phyloP scores from a whole-genome alignment of 2,329 filamentous ascomycete species.

The Stachybotrys chlorohalonatus region DNA sequence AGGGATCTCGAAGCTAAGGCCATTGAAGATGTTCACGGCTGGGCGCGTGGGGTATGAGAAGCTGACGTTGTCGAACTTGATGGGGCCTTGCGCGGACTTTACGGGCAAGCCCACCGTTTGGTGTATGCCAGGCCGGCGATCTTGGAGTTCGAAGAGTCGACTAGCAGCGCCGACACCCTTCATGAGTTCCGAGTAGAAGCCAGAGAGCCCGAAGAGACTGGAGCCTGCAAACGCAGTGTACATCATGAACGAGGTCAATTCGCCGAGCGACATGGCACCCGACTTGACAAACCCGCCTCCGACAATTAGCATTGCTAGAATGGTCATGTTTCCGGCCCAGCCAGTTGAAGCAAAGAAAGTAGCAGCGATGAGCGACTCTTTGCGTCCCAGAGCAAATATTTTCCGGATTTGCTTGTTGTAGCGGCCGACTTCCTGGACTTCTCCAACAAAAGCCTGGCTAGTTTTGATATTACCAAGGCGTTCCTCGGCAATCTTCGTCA shows the following conservation, averaged over 20 bases:
- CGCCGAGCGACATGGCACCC: conserved; percentile 80
- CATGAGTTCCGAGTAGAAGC: conserved; percentile 98
- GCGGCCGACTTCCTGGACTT: conserved; percentile 78
- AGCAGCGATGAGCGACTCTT: conserved; percentile 79
- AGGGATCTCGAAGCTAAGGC: conserved; percentile 82
- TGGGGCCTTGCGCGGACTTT: conserved; percentile 74
- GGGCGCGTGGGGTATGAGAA: conserved; percentile 94
- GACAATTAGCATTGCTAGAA: conserved; percentile 80
- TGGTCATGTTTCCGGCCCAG: conserved; percentile 93
- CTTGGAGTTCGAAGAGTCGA: conserved; percentile 89
- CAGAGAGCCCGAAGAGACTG: conserved; percentile 86
- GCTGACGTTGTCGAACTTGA: conserved; percentile 74
- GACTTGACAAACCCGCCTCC: conserved; percentile 84
- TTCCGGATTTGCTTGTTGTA: conserved; percentile 90
- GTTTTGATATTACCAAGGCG: conserved; percentile 95
- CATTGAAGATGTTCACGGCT: conserved; percentile 83
- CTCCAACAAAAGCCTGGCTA: conserved; percentile 90
- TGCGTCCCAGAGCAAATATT: conserved; percentile 83
- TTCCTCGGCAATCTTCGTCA: conserved; percentile 97
- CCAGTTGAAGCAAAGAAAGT: conserved; percentile 84
- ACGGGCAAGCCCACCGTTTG: conserved; percentile 76
- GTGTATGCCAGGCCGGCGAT: conserved; percentile 78
- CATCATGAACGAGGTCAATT: conserved; percentile 96
- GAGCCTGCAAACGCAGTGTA: conserved; percentile 83
- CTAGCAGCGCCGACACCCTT: conserved; percentile 97